These are phyloP conservation scores for Penicillium arizonense DNA, from an alignment of 495 filamentous ascomycete genomes.

Conservation along the genomic window DNA sequence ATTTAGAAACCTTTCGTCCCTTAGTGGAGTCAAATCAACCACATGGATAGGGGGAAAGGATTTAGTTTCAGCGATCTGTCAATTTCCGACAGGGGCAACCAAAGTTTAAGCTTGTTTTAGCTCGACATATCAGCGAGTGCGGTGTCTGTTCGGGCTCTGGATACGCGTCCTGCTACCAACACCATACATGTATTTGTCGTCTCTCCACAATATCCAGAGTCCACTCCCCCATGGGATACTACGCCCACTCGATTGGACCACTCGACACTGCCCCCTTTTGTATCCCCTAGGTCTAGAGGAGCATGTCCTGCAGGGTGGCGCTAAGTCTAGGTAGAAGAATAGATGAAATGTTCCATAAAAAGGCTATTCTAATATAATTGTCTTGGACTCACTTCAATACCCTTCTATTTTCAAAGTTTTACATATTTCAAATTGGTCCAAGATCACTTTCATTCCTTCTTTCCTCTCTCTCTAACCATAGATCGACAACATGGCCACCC, in stretches of 20 bases:
- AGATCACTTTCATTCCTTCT: neutral
- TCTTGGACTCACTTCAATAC: neutral
- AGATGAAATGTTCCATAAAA: constrained; percentile 3
- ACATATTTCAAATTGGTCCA: no score
- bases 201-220: neutral
- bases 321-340: constrained; percentile 10
- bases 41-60: neutral
- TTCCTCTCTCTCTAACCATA: neutral
- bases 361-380: neutral
- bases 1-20: neutral
- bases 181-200: constrained; percentile 3
- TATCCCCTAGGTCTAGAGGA: constrained; percentile 4
- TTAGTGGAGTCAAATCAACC: neutral
- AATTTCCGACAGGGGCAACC: constrained; percentile 11
- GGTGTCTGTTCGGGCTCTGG: neutral
- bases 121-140: constrained; percentile 5
- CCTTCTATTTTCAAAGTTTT: neutral
- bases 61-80: constrained; percentile 1
- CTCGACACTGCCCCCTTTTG: constrained; percentile 13
- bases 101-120: constrained; percentile 20
- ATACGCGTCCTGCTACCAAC: neutral
- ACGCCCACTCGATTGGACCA: constrained; percentile 7
- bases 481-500: constrained; percentile 5
- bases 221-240: constrained; percentile 1
- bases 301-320: constrained; percentile 6